These are phyloP conservation scores for Ulota crispa DNA, from an alignment of 225 moss, liverwort and hornwort genomes.

Conservation along the genomic window DNA sequence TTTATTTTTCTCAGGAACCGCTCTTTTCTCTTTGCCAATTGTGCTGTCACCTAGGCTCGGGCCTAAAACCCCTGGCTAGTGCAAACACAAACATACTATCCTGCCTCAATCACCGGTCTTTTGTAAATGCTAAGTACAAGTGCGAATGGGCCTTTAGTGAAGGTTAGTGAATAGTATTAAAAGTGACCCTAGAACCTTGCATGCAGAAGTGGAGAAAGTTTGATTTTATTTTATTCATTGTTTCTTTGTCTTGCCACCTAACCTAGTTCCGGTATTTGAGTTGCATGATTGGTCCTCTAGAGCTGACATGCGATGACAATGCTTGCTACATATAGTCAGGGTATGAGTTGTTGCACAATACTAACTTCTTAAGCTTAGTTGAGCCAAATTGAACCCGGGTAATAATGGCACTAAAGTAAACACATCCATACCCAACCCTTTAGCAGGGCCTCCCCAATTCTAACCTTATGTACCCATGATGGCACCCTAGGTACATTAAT, in stretches of 20 bases:
- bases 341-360: background rate
- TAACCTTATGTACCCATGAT: no score
- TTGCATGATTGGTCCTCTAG: slow-evolving; percentile 24
- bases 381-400: rapidly evolving
- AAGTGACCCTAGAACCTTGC: background rate
- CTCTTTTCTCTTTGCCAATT: no score
- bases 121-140: no score
- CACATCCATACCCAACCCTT: no score
- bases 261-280: slow-evolving; percentile 16
- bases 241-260: background rate
- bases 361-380: background rate
- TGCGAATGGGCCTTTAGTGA: background rate
- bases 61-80: no score
- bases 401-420: no score
- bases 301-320: slow-evolving; percentile 17
- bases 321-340: background rate
- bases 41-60: no score
- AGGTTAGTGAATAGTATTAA: background rate
- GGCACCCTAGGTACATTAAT: no score
- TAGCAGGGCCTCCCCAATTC: no score
- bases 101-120: no score
- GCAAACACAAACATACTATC: no score
- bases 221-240: background rate
- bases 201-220: background rate
- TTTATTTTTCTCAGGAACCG: no score